Evolutionary conservation across 78 protist genomes (phyloP).

Genomic region (Planoprotostelium fungivorum): DNA sequence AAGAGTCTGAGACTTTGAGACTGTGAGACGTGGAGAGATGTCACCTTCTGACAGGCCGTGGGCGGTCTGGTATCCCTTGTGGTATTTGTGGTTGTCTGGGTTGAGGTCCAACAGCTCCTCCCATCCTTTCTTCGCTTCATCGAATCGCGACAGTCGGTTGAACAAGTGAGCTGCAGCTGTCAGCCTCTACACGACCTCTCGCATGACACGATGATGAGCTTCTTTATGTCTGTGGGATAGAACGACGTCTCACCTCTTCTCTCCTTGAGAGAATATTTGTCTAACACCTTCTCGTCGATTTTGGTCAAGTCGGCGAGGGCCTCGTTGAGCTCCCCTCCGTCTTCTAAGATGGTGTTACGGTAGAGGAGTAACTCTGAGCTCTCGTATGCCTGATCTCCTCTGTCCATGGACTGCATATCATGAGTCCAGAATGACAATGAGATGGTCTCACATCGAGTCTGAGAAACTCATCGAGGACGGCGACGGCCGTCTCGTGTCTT

Average conservation of each 20-base stretch:
- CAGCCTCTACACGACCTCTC: not conserved
- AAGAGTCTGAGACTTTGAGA: not conserved
- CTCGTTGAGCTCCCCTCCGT: slow-evolving; percentile 21
- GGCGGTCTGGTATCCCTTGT: not conserved
- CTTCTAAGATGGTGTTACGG: slow-evolving; percentile 37
- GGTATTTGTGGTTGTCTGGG: slow-evolving; percentile 7
- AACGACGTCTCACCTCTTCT: not conserved
- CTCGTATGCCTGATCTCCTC: slow-evolving; percentile 29
- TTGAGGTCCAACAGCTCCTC: slow-evolving; percentile 2
- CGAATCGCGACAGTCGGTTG: not conserved
- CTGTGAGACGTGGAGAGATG: not conserved
- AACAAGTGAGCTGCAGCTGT: not conserved
- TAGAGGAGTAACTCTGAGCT: slow-evolving; percentile 50
- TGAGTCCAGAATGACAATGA: not conserved
- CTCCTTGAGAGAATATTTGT: slow-evolving; percentile 20
- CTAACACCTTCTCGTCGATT: slow-evolving; percentile 20
- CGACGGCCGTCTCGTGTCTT: slow-evolving; percentile 24
- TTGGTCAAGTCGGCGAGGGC: slow-evolving; percentile 12
- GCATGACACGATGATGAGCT: not conserved
- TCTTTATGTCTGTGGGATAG: too few species aligned
- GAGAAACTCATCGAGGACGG: slow-evolving; percentile 39
- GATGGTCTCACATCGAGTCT: not conserved
- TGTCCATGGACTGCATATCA: not conserved
- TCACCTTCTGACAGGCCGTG: not conserved
- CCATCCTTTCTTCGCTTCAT: not conserved